Percentiles rank a stretch among this genome's conserved stretches.
phyloP scores from a whole-genome alignment of 106 monocot species.

The Dendrobium huoshanense region DNA sequence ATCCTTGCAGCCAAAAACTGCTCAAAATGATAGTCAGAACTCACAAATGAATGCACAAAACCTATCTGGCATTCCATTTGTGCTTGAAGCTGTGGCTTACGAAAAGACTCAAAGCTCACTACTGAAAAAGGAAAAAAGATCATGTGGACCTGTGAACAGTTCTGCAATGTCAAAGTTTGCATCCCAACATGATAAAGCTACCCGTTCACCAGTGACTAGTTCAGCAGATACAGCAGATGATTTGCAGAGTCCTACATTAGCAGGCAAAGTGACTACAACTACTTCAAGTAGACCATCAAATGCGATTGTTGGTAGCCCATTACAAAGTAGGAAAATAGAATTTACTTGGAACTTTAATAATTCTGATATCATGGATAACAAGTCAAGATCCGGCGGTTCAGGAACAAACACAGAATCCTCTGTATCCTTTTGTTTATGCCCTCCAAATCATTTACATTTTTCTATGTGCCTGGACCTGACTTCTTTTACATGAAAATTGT shows the following conservation, averaged over 20 bases:
- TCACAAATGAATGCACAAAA: conserved; percentile 15
- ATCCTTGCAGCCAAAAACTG: conserved; percentile 3
- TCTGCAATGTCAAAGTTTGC: conserved; percentile 17
- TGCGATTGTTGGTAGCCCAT: conserved; percentile 19
- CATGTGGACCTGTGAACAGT: conserved; percentile 14
- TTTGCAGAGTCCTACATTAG: conserved; percentile 65
- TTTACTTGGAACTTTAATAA: background rate
- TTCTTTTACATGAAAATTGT: conserved; percentile 2
- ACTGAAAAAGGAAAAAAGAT: conserved; percentile 10
- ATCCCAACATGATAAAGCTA: conserved; percentile 5
- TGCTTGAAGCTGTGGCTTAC: conserved; percentile 9
- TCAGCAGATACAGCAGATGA: conserved; percentile 18
- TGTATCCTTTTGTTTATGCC: conserved; percentile 64
- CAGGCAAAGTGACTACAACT: conserved; percentile 29
- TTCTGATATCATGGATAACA: conserved; percentile 19
- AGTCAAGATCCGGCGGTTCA: conserved; percentile 18
- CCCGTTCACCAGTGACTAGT: conserved; percentile 13
- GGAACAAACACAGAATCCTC: conserved; percentile 28
- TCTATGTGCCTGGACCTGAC: background rate
- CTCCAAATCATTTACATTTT: background rate
- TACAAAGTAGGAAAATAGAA: background rate
- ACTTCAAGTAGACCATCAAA: conserved; percentile 13
- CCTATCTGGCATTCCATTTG: conserved; percentile 10
- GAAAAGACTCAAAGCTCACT: conserved; percentile 15
- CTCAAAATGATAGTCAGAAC: conserved; percentile 9